Percentiles rank a stretch among this genome's conserved stretches.
phyloP scores from a whole-genome alignment of 2,329 filamentous ascomycete species.

The Chalara sp. region DNA sequence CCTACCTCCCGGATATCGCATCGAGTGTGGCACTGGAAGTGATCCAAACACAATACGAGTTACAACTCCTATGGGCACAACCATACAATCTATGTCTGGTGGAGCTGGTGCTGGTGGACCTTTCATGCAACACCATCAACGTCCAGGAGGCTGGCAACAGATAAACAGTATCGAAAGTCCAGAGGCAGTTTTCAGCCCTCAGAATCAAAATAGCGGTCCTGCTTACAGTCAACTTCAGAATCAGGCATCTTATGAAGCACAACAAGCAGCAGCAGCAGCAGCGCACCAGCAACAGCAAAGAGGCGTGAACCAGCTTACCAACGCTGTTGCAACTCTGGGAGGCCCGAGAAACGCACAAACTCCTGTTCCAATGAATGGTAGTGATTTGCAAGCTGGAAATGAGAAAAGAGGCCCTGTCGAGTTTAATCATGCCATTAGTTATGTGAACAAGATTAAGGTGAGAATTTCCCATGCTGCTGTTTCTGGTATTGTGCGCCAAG shows the following conservation, averaged over 20 bases:
- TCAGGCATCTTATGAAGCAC: conserved; percentile 33
- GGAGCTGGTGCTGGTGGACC: conserved; percentile 32
- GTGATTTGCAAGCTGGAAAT: conserved; percentile 53
- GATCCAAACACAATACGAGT: conserved; percentile 95
- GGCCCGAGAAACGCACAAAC: conserved; percentile 48
- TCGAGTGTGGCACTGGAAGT: conserved; percentile 89
- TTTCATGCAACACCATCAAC: conserved; percentile 10
- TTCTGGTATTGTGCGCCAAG: neutral
- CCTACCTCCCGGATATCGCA: conserved; percentile 88
- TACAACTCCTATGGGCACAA: conserved; percentile 96
- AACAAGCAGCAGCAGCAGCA: conserved; percentile 32
- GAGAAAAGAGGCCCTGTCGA: conserved; percentile 93
- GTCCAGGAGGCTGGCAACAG: conserved; percentile 45
- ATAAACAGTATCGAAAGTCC: conserved; percentile 56
- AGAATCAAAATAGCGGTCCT: conserved; percentile 43
- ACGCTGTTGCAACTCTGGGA: conserved; percentile 40
- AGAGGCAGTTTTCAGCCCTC: conserved; percentile 54
- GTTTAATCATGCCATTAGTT: conserved; percentile 98
- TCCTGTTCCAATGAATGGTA: conserved; percentile 58
- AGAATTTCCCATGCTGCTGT: conserved; percentile 7
- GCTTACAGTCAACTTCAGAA: conserved; percentile 37
- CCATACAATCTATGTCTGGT: conserved; percentile 74
- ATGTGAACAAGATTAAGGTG: conserved; percentile 99
- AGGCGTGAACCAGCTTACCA: conserved; percentile 59
- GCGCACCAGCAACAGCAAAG: conserved; percentile 58